Percentiles rank a stretch among this genome's conserved stretches.
phyloP scores from a whole-genome alignment of 2,329 filamentous ascomycete species.

The Fusarium pseudoanthophilum region DNA sequence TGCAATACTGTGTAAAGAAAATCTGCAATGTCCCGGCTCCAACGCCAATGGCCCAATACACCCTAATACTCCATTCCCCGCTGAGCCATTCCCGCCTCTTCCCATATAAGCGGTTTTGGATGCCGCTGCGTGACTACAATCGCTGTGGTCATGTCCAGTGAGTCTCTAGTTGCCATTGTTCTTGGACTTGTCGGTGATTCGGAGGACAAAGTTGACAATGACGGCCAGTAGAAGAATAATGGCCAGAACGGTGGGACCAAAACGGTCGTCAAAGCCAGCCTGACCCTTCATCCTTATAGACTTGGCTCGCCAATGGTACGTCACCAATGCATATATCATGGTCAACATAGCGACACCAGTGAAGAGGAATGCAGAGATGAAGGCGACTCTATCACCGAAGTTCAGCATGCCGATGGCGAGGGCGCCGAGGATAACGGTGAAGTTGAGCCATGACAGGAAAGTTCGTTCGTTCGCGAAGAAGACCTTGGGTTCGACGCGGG shows the following conservation, averaged over 20 bases:
- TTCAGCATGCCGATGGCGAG: conserved; percentile 97
- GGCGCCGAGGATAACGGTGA: conserved; percentile 97
- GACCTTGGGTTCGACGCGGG: conserved; percentile 98
- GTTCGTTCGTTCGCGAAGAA: conserved; percentile 99
- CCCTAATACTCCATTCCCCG: conserved; percentile 5
- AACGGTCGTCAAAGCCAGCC: conserved; percentile 95
- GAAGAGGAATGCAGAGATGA: conserved; percentile 93
- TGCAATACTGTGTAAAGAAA: conserved; percentile 30
- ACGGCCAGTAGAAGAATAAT: conserved; percentile 88
- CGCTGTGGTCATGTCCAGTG: neutral
- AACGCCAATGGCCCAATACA: conserved; percentile 37
- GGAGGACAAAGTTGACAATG: conserved; percentile 94
- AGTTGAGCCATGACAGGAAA: conserved; percentile 99
- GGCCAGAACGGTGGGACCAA: conserved; percentile 90
- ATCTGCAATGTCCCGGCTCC: conserved; percentile 24
- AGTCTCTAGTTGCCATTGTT: conserved; percentile 46
- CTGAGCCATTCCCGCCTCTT: neutral
- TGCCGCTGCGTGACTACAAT: neutral
- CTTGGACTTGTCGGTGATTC: conserved; percentile 64
- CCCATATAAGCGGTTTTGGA: neutral
- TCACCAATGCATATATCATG: conserved; percentile 94
- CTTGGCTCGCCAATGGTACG: conserved; percentile 96
- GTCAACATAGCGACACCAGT: conserved; percentile 93
- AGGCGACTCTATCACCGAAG: conserved; percentile 94
- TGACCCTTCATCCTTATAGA: conserved; percentile 92